Percentiles rank a stretch among this genome's conserved stretches.
phyloP scores from a whole-genome alignment of 2,329 filamentous ascomycete species.

The Kalaharituber pfeilii region DNA sequence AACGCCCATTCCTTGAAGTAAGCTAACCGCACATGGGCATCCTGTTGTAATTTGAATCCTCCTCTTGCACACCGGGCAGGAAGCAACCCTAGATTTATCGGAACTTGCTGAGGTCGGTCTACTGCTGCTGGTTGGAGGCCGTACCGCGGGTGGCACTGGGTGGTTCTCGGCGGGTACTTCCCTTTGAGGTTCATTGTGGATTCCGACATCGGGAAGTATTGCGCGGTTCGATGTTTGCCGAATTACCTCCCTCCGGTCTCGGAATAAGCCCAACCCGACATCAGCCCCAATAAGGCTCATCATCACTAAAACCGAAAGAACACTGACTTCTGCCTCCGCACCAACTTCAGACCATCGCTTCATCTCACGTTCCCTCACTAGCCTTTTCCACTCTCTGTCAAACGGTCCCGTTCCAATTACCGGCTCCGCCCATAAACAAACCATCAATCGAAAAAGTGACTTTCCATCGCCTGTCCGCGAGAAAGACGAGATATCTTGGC shows the following conservation, averaged over 20 bases:
- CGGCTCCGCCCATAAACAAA: neutral
- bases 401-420: neutral
- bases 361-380: neutral
- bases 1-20: neutral
- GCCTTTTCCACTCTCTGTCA: slow-evolving; percentile 1
- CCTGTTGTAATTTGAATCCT: neutral
- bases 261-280: neutral
- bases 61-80: neutral
- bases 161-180: neutral
- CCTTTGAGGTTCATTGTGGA: neutral
- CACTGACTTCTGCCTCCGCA: neutral
- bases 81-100: too few species aligned
- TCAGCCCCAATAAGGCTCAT: neutral
- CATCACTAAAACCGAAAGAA: neutral
- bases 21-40: neutral
- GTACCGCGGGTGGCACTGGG: neutral
- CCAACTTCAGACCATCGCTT: neutral
- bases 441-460: neutral
- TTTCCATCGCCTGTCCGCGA: neutral
- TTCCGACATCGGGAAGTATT: neutral
- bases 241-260: neutral
- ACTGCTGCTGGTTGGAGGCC: neutral
- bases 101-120: neutral
- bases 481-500: neutral
- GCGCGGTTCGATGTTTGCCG: neutral